Evolutionary conservation across 2,329 filamentous ascomycete genomes (phyloP), one percentile per base, ranked within the genome.

Genomic region (Cryphonectria japonica): DNA sequence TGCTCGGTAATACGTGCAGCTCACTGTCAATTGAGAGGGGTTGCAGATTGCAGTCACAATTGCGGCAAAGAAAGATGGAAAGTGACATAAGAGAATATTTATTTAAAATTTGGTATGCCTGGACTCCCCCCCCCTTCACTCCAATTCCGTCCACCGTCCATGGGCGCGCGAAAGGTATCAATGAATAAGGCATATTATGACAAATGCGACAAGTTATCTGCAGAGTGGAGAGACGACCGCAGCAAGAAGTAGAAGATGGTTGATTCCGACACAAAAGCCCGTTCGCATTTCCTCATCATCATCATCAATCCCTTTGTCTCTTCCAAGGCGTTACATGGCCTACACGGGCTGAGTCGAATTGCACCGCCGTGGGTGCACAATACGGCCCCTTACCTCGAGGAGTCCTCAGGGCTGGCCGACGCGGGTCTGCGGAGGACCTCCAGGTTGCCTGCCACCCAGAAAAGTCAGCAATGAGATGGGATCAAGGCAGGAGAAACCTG

Each of bases 391-490:
- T 64, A 71, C 34, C 63, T 71, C 39, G 59, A 26, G 9, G 71
- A 39, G 8, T 14, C 41, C 34, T 68, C 71, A 16, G 61, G 59
- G 11, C 43, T 7, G 50, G 69, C 46, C 32, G 26, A 50, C 34
- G 34, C n/a, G 19, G 67, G 67, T 57, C 50, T 73, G 72, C 82
- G 81, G 71, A 88, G 82, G 64, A 85, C 80, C 74, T 87, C 85
- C 67, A 88, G 77, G 75, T 78, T 81, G 75, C 78, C 86, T 87
- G 72, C 60, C 26, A 70, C 39, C 26, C n/a, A 70, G 68, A 68
- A 43, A 68, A 57, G 59, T 73, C 63, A 73, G 72, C 59, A 26
- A 63, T 50, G 26, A 50, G 26, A 13, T 66, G 7, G 14, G 43
- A 11, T 34, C 13, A 16, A 46, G 32, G 8, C 9, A 26, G 46